phyloP scores from a whole-genome alignment of 192 early-diverging fungal genomes.

The Linderina pennispora region DNA sequence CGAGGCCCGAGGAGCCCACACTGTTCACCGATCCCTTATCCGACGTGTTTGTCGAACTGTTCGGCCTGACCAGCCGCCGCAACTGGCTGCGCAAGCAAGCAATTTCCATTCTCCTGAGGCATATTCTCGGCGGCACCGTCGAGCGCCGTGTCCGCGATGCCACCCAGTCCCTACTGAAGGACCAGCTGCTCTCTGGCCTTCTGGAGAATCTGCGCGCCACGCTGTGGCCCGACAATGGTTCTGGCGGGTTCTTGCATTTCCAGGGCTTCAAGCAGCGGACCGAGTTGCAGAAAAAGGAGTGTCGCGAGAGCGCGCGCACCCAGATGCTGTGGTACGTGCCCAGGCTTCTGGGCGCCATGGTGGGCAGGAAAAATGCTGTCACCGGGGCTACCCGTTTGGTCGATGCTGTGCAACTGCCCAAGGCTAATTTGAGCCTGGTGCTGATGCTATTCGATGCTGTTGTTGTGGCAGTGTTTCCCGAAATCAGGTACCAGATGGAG shows the following conservation, averaged over 20 bases:
- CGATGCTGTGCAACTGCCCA: constrained; percentile 64
- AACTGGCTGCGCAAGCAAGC: constrained; percentile 89
- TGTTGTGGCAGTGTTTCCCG: constrained; percentile 63
- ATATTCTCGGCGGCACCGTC: constrained; percentile 81
- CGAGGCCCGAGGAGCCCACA: constrained; percentile 32
- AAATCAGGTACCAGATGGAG: constrained; percentile 39
- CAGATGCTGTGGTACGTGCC: constrained; percentile 59
- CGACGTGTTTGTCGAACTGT: constrained; percentile 85
- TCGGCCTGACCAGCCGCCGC: constrained; percentile 81
- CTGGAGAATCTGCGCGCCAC: constrained; percentile 18
- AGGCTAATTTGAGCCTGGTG: constrained; percentile 75
- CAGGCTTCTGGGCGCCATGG: constrained; percentile 67
- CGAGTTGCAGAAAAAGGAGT: constrained; percentile 40
- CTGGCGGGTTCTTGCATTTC: background rate
- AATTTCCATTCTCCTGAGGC: constrained; percentile 77
- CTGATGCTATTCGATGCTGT: constrained; percentile 74
- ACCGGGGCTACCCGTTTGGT: constrained; percentile 66
- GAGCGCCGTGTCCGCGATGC: constrained; percentile 58
- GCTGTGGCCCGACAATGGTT: constrained; percentile 34
- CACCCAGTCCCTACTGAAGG: constrained; percentile 16
- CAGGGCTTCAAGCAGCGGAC: constrained; percentile 6
- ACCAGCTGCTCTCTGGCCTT: constrained; percentile 13
- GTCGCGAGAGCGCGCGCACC: constrained; percentile 42
- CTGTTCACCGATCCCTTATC: constrained; percentile 66
- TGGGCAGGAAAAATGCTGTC: constrained; percentile 76